Evolutionary conservation across 306 rosid genomes (phyloP).

Genomic region (Lathyrus sativus): DNA sequence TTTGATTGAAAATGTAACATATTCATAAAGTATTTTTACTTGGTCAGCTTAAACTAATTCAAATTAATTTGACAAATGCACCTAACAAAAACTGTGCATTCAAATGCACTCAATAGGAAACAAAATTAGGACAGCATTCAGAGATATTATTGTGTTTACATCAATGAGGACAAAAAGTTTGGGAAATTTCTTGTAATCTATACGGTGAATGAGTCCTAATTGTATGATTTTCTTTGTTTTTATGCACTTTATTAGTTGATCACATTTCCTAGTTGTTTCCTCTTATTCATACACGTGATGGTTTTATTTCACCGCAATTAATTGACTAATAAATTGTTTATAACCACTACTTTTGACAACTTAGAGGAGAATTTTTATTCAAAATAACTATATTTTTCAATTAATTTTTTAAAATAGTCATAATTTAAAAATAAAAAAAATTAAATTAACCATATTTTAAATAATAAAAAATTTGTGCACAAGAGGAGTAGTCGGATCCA

Average conservation of each 20-base stretch:
- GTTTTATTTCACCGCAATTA: not conserved
- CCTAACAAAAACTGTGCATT: slow-evolving; percentile 35
- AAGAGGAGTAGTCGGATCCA: too few species aligned
- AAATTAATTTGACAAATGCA: slow-evolving; percentile 23
- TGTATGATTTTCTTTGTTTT: slow-evolving; percentile 17
- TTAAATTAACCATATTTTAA: too few species aligned
- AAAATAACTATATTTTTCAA: too few species aligned
- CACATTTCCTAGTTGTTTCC: slow-evolving; percentile 34
- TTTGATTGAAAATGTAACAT: not conserved
- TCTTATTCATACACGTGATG: slow-evolving; percentile 33
- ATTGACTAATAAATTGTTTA: slow-evolving; percentile 24
- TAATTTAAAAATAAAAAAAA: too few species aligned
- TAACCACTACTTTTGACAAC: not conserved
- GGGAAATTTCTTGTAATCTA: slow-evolving; percentile 18
- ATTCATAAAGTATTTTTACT: not conserved
- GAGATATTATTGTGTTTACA: not conserved
- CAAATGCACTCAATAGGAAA: slow-evolving; percentile 1
- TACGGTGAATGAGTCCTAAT: not conserved
- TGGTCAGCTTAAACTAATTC: slow-evolving; percentile 6
- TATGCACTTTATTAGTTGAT: slow-evolving; percentile 34
- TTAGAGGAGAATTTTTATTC: not conserved
- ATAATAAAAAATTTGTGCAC: too few species aligned
- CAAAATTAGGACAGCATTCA: slow-evolving; percentile 1
- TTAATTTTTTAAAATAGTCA: too few species aligned
- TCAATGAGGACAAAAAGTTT: slow-evolving; percentile 10